A percentile compares a stretch with the other conserved stretches of the same genome.
Conservation (phyloP, 306 rosid genomes). For the Geum urbanum region DNA sequence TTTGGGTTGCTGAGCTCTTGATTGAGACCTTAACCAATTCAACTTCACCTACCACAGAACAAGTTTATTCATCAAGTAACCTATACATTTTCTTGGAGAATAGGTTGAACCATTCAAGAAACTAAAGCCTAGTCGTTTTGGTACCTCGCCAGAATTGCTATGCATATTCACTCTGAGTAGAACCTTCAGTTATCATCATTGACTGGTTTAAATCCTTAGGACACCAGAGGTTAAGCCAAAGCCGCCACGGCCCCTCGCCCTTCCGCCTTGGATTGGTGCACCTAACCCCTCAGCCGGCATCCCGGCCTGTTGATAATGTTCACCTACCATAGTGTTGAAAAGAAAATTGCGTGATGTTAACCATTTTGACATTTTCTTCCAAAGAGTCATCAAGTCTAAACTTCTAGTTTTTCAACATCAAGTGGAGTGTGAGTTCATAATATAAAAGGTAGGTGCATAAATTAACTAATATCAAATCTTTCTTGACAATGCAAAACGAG, state of each 20-base stretch:
- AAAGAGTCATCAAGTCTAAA: not conserved
- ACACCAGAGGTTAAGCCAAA: not conserved
- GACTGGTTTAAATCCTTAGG: not conserved
- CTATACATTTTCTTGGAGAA: not conserved
- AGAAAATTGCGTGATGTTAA: not conserved
- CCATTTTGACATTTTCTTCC: not conserved
- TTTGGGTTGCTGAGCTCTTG: not conserved
- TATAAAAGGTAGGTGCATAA: not conserved
- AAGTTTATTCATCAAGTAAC: not conserved
- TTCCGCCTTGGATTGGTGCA: not conserved
- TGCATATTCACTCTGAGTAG: not conserved
- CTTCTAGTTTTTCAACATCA: not conserved
- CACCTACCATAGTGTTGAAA: slow-evolving; percentile 1
- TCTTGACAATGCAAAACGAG: not conserved
- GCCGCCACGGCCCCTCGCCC: not conserved
- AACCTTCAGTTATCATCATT: not conserved
- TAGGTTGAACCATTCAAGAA: not conserved
- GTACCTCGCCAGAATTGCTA: not conserved
- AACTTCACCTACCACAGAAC: not conserved
- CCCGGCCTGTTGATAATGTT: not conserved
- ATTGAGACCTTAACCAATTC: slow-evolving; percentile 5
- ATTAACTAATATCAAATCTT: not conserved
- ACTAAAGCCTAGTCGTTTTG: not conserved
- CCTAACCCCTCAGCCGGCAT: not conserved
- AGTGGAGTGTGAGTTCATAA: not conserved